These are phyloP conservation scores for Buxus sempervirens DNA, from an alignment of 164 flowering plant genomes.

Conservation along the genomic window DNA sequence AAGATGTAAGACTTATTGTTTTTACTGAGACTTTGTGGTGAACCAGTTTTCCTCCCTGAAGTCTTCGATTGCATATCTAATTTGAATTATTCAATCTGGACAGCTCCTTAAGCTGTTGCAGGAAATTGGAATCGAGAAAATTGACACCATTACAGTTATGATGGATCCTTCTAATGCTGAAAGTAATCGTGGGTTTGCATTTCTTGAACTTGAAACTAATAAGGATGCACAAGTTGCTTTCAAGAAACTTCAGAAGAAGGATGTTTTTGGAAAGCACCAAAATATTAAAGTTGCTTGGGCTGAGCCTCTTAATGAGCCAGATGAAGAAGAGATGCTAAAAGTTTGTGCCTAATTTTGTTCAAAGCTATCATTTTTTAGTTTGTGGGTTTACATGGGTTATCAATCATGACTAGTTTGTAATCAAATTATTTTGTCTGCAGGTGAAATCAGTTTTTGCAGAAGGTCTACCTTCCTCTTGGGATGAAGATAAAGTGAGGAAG, in stretches of 20 bases:
- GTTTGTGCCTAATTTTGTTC: slow-evolving; percentile 16
- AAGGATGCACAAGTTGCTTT: slow-evolving; percentile 39
- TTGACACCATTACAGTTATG: slow-evolving; percentile 31
- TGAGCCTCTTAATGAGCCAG: slow-evolving; percentile 34
- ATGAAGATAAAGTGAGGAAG: slow-evolving; percentile 28
- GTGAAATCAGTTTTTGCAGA: slow-evolving; percentile 43
- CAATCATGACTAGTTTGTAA: neutral
- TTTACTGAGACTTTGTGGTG: neutral
- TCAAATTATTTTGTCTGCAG: slow-evolving; percentile 13
- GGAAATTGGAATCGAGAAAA: slow-evolving; percentile 30
- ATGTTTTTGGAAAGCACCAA: slow-evolving; percentile 26
- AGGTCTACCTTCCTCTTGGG: slow-evolving; percentile 34
- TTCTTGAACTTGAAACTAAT: slow-evolving; percentile 37
- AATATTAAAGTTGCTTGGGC: slow-evolving; percentile 42
- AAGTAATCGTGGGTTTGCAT: slow-evolving; percentile 43
- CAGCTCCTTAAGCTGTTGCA: slow-evolving; percentile 29
- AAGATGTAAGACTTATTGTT: slow-evolving; percentile 28
- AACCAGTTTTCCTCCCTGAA: neutral
- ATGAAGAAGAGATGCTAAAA: slow-evolving; percentile 37
- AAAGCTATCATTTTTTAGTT: neutral
- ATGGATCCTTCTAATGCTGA: slow-evolving; percentile 27
- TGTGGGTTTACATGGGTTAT: neutral
- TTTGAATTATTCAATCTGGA: neutral
- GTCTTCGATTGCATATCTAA: neutral
- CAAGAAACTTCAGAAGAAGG: slow-evolving; percentile 37